phyloP scores from a whole-genome alignment of 495 filamentous ascomycete species.

The Sabuloglossum arenarium region DNA sequence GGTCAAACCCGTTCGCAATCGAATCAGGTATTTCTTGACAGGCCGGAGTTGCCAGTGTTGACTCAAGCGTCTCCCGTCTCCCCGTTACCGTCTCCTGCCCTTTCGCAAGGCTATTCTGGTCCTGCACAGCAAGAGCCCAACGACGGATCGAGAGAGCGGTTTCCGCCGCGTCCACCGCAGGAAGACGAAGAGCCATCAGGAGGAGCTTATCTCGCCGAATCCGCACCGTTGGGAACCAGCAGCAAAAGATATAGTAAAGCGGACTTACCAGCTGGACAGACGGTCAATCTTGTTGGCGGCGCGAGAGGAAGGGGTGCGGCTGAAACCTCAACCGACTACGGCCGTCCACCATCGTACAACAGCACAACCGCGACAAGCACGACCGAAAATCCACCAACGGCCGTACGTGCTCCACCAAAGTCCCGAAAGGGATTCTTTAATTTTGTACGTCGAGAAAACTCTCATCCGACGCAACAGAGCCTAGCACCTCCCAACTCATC shows the following conservation, averaged over 20 bases:
- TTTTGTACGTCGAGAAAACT: neutral
- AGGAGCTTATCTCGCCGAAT: neutral
- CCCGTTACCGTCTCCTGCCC: neutral
- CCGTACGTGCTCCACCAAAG: neutral
- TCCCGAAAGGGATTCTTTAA: neutral
- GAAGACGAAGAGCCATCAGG: neutral
- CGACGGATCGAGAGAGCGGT: neutral
- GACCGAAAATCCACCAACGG: neutral
- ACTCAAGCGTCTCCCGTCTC: neutral
- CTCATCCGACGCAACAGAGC: neutral
- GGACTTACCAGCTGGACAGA: neutral
- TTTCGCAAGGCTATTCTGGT: neutral
- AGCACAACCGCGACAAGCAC: neutral
- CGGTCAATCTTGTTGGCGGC: neutral
- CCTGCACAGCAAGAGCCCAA: neutral
- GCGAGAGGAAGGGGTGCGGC: neutral
- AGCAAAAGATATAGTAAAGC: neutral
- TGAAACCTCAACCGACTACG: neutral
- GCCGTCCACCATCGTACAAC: neutral
- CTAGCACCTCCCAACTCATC: neutral
- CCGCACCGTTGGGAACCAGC: neutral
- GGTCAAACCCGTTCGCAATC: neutral
- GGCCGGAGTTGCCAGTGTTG: neutral
- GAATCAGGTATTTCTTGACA: neutral
- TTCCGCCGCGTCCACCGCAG: neutral